Base-by-base conservation (phyloP, 2,329 filamentous ascomycete species). In the Penicillium expansum region DNA sequence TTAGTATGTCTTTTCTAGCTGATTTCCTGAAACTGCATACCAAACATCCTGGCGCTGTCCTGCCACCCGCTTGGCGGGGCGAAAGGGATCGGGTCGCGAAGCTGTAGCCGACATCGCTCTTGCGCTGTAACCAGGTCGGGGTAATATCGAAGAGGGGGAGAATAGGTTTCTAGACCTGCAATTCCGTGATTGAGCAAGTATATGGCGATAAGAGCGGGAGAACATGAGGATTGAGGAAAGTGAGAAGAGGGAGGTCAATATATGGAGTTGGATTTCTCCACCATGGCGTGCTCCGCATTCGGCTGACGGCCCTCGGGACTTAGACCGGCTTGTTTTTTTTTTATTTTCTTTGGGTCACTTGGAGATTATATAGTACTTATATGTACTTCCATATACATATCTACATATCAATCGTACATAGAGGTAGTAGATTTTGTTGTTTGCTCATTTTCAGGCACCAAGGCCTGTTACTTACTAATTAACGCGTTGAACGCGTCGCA, bases 31-130 rank as follows among this genome's bases (percentile, higher is more conserved):
- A 11, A 33, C 29, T 13, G 54, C 63, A 41, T 58, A 79, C 79
- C 76, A 81, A 51, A 81, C 79, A 79, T 81, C 79, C 65, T 80
- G 78, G 57, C 76, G 75, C 62, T 81, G 78, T 33, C 77, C 77
- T 35, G 79, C 78, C 43, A 82, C 79, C 65, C 79, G 72, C 58
- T 69, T 70, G 29, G 79, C 79, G 37, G 79, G 79, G 27, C 71
- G 70, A 62, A 80, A 81, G 20, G 74, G 75, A 56, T 77, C 75
- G 30, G 69, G 61, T 62, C 70, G 70, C 52, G 69, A 57, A 61
- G 71, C 59, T 49, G 72, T 75, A 49, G 71, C 69, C 49, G 75
- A 75, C 75, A 77, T 77, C 59, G 69, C 57, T 71, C 73, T 71
- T 55, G 60, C 59, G 60, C 56, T 57, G 59, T 55, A 57, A 59